phyloP scores from a whole-genome alignment of 164 flowering plant genomes.

The Berberis thunbergii region DNA sequence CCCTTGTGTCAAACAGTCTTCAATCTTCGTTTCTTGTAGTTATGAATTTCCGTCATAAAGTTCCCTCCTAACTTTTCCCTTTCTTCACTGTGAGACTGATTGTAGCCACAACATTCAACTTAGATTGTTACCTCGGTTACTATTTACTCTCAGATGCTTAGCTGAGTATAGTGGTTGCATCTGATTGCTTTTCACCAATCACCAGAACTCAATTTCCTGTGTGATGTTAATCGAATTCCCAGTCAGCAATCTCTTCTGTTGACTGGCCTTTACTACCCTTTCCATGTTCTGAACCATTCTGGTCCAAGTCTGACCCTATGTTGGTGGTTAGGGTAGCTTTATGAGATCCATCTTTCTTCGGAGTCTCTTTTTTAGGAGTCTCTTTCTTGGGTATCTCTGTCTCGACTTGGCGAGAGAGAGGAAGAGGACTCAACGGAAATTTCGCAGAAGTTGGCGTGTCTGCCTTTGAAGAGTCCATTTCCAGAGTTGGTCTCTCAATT shows the following conservation, averaged over 20 bases:
- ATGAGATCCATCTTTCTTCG: conserved; percentile 16
- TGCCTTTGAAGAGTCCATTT: conserved; percentile 47
- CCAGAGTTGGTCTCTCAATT: conserved; percentile 65
- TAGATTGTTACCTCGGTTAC: background rate
- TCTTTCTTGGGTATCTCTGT: background rate
- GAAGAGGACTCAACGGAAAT: conserved; percentile 10
- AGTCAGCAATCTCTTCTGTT: conserved; percentile 67
- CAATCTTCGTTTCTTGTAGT: too few species aligned
- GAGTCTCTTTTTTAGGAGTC: conserved; percentile 9
- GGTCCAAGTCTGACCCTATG: conserved; percentile 73
- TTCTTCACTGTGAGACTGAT: too few species aligned
- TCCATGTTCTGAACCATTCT: conserved; percentile 83
- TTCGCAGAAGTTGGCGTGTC: conserved; percentile 25
- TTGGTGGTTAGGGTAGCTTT: conserved; percentile 7
- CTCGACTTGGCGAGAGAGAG: conserved; percentile 3
- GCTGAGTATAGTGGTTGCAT: background rate
- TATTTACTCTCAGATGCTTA: background rate
- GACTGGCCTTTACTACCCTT: conserved; percentile 51
- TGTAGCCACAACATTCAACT: too few species aligned
- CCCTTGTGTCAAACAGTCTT: too few species aligned
- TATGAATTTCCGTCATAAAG: too few species aligned
- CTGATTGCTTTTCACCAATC: conserved; percentile 16
- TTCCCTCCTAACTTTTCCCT: too few species aligned
- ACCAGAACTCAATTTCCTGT: conserved; percentile 33
- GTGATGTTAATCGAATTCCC: conserved; percentile 94